phyloP scores from a whole-genome alignment of 345 rosid genomes.

The Eucalyptus fibrosa region DNA sequence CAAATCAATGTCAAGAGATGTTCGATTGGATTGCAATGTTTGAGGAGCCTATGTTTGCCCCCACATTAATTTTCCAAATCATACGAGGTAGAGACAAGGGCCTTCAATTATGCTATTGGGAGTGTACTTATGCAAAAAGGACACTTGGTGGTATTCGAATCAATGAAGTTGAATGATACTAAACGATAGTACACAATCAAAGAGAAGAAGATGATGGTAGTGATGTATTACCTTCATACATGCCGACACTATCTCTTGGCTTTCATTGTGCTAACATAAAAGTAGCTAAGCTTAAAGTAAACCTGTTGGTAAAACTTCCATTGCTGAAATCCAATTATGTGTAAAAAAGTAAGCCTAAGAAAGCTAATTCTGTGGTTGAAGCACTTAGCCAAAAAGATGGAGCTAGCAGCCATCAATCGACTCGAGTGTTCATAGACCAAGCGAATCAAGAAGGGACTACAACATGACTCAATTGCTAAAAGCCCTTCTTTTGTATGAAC shows the following conservation, averaged over 20 bases:
- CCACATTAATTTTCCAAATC: no score
- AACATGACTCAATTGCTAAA: not conserved
- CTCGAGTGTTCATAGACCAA: not conserved
- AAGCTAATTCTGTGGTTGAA: not conserved
- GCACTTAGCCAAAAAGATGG: not conserved
- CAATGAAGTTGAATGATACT: not conserved
- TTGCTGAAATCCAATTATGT: not conserved
- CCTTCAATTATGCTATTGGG: not conserved
- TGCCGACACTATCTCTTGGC: not conserved
- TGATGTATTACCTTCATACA: not conserved
- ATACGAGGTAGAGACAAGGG: no score
- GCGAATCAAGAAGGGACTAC: not conserved
- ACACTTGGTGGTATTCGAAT: not conserved
- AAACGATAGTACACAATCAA: not conserved
- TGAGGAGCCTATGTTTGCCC: no score
- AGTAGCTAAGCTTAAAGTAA: not conserved
- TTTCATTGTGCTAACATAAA: not conserved
- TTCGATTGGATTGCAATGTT: no score
- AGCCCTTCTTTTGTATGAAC: no score
- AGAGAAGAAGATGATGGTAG: not conserved
- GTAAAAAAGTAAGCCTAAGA: not conserved
- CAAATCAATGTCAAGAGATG: no score
- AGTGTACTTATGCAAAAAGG: not conserved
- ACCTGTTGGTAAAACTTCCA: accelerated
- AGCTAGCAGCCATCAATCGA: not conserved